Conservation (phyloP, 805 yeast genomes). For the Spathaspora passalidarum region DNA sequence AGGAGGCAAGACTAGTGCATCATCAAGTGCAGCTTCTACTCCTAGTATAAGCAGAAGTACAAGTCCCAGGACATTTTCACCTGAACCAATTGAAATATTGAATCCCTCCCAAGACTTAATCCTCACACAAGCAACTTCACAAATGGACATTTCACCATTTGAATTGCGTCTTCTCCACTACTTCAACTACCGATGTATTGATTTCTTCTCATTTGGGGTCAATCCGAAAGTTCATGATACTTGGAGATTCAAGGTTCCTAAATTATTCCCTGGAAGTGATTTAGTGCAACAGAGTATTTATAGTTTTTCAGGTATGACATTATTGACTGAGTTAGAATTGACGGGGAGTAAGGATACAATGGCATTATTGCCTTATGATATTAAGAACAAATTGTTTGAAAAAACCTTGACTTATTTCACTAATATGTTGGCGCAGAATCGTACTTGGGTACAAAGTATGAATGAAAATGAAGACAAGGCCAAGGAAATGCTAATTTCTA, state of each 20-base stretch:
- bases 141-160: slow-evolving; percentile 12
- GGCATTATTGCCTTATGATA: neutral
- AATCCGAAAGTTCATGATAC: slow-evolving; percentile 17
- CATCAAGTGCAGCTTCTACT: neutral
- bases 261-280: slow-evolving; percentile 19
- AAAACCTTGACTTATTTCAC: slow-evolving; percentile 6
- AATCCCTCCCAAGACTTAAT: slow-evolving; percentile 2
- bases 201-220: slow-evolving; percentile 23
- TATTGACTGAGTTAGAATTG: slow-evolving; percentile 3
- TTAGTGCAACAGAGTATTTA: slow-evolving; percentile 22
- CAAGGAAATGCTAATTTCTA: slow-evolving; percentile 17
- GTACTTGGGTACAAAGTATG: neutral
- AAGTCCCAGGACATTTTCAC: neutral
- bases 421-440: neutral
- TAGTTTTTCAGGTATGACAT: slow-evolving; percentile 18
- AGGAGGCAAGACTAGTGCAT: neutral
- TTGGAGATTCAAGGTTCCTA: slow-evolving; percentile 27
- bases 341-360: neutral
- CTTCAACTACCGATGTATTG: slow-evolving; percentile 26
- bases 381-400: slow-evolving; percentile 1
- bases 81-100: neutral
- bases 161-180: slow-evolving; percentile 16
- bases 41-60: neutral
- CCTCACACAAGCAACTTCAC: slow-evolving; percentile 17
- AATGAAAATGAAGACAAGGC: slow-evolving; percentile 2